A percentile compares a stretch with the other conserved stretches of the same genome.
phyloP scores from a whole-genome alignment of 2,329 filamentous ascomycete genomes.

The Ophiostoma sp. region DNA sequence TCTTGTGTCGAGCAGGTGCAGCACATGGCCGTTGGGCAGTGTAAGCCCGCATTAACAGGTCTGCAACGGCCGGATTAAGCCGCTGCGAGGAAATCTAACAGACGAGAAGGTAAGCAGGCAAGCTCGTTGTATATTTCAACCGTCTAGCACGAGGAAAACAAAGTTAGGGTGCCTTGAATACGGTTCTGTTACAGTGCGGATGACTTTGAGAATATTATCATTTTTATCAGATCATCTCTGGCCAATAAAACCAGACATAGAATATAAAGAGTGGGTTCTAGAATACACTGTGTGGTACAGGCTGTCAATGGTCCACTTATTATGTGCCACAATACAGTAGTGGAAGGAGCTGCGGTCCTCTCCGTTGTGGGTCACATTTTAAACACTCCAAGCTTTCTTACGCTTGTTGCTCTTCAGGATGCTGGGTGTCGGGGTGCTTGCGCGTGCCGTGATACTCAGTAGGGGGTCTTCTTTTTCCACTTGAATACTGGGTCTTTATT shows the following conservation, averaged over 20 bases:
- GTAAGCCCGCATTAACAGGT: neutral
- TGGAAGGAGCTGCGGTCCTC: neutral
- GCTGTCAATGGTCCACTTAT: neutral
- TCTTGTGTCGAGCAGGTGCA: neutral
- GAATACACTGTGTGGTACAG: neutral
- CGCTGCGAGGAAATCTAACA: neutral
- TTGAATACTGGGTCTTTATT: neutral
- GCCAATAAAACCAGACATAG: constrained; percentile 18
- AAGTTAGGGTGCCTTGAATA: neutral
- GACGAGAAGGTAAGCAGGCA: neutral
- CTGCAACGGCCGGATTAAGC: too few species aligned
- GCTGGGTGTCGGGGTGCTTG: neutral
- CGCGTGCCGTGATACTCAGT: neutral
- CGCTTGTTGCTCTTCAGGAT: neutral
- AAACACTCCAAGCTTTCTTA: neutral
- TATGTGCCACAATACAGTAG: neutral
- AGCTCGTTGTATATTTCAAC: neutral
- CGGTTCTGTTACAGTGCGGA: neutral
- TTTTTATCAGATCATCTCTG: constrained; percentile 30
- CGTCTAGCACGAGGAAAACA: neutral
- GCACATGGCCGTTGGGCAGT: neutral
- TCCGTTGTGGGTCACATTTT: neutral
- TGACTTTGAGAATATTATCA: neutral
- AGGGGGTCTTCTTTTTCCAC: neutral
- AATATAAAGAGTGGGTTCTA: neutral